Conservation (phyloP, 1,284 basidiomycete genomes). For the Chondrostereum purpureum region DNA sequence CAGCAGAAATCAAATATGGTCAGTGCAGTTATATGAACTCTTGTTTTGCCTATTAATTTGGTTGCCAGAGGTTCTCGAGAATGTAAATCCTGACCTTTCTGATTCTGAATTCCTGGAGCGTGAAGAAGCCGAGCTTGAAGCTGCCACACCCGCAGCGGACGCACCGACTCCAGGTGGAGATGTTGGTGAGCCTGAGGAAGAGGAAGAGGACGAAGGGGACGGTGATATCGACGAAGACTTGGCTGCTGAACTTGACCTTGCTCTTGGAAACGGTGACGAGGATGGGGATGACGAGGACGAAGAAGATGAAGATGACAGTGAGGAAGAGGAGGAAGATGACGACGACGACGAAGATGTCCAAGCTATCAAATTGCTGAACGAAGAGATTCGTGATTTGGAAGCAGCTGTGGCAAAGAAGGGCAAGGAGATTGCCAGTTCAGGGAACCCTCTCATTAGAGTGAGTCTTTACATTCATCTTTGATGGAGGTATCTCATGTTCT, state of each 20-base stretch:
- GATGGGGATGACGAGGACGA: slow-evolving; percentile 61
- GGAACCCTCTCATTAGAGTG: slow-evolving; percentile 85
- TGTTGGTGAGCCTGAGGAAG: slow-evolving; percentile 57
- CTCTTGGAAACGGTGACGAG: slow-evolving; percentile 62
- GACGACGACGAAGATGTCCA: slow-evolving; percentile 69
- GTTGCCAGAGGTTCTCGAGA: slow-evolving; percentile 65
- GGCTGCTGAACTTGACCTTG: slow-evolving; percentile 68
- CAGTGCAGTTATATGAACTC: slow-evolving; percentile 14
- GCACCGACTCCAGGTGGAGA: slow-evolving; percentile 51
- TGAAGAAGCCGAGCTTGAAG: slow-evolving; percentile 33
- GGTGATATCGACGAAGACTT: slow-evolving; percentile 77
- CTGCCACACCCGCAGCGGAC: slow-evolving; percentile 58
- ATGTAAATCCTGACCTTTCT: slow-evolving; percentile 81
- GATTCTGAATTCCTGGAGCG: slow-evolving; percentile 79
- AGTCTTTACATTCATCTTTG: slow-evolving; percentile 14
- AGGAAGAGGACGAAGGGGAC: slow-evolving; percentile 39
- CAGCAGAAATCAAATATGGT: slow-evolving; percentile 77
- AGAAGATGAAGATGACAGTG: slow-evolving; percentile 63
- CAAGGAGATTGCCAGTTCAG: slow-evolving; percentile 78
- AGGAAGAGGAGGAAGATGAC: slow-evolving; percentile 64
- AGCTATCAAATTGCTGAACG: slow-evolving; percentile 75
- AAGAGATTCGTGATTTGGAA: slow-evolving; percentile 87
- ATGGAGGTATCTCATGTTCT: slow-evolving; percentile 7
- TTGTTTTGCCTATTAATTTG: slow-evolving; percentile 5
- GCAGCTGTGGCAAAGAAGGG: slow-evolving; percentile 84